Evolutionary conservation across 2,329 filamentous ascomycete genomes (phyloP), one percentile per base, ranked within the genome.

Genomic region (Penicillium capsulatum): DNA sequence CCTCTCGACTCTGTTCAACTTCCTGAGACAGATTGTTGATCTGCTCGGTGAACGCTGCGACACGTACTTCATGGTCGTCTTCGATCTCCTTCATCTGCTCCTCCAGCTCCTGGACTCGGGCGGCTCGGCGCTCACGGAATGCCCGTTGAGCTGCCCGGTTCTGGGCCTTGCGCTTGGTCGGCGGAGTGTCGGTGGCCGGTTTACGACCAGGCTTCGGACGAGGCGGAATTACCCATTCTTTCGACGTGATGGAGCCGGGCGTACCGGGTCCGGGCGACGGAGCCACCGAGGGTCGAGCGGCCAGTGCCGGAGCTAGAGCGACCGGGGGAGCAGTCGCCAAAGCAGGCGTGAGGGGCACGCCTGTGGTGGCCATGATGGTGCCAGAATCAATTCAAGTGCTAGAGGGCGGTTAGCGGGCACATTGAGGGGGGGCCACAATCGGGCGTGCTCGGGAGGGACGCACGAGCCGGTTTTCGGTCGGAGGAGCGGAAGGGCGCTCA

Each of bases 141-240:
- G 86, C 87, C 42, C 91, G 76, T 69, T 97, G 91, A 3, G 91
- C 91, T 32, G 87, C 86, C 44, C 92, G 79, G 65, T 97, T 97
- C 69, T 97, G 92, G 1, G 87, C 86, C 72, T 96, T 94, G 51
- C 92, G 81, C 70, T 94, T 94, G 30, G 89, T 94, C 2, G 86
- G 86, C 10, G 90, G 89, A 36, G 90, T 94, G 60, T 96, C 90
- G 24, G 87, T 94, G 32, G 88, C 87, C 3, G 91, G 90, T 74
- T 97, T 97, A 54, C 91, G 81, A 34, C 91, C 91, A 15, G 92
- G 91, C 73, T 90, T 91, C 32, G 86, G 86, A 45, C 86, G 77
- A 17, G 86, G 86, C 16, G 86, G 86, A 31, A 92, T 81, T 16
- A 91, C 76, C 86, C 86, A 92, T 79, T 91, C 84, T 64, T 83